phyloP scores from a whole-genome alignment of 257 asterid genomes.

The Fraxinus excelsior region DNA sequence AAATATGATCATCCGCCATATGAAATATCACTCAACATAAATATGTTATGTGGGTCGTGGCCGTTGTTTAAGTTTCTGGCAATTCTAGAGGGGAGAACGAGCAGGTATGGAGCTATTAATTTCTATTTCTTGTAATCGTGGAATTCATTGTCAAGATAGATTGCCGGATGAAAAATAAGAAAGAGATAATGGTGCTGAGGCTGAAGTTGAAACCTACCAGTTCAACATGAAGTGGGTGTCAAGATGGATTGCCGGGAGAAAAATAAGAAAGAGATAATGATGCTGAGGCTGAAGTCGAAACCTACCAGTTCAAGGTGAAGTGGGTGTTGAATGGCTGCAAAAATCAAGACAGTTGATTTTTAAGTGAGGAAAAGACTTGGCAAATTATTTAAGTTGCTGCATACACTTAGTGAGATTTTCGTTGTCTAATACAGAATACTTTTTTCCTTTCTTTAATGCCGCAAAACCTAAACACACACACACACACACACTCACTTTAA shows the following conservation, averaged over 20 bases:
- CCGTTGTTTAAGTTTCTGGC: not conserved
- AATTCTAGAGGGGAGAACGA: not conserved
- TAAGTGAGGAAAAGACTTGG: not conserved
- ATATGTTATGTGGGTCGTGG: not conserved
- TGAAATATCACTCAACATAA: not conserved
- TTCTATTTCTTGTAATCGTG: conserved; percentile 7
- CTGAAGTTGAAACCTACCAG: not conserved
- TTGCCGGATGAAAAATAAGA: not conserved
- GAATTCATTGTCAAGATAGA: not conserved
- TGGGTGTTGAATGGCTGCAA: not conserved
- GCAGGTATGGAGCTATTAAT: conserved; percentile 1
- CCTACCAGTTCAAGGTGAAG: not conserved
- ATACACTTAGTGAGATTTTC: not conserved
- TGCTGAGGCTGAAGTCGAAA: not conserved
- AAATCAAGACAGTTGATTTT: not conserved
- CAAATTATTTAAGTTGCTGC: not conserved
- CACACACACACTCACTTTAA: not conserved
- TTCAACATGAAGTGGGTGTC: not conserved
- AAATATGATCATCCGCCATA: not conserved
- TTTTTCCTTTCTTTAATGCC: not conserved
- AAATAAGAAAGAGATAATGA: not conserved
- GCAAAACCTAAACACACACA: not conserved
- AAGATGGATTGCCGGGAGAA: not conserved
- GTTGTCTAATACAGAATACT: not conserved
- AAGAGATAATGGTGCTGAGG: not conserved